Percentiles rank a stretch among this genome's conserved stretches.
These are phyloP conservation scores for Chytriomyces sp. DNA, from an alignment of 192 early-diverging fungal species.

Conservation along the genomic window DNA sequence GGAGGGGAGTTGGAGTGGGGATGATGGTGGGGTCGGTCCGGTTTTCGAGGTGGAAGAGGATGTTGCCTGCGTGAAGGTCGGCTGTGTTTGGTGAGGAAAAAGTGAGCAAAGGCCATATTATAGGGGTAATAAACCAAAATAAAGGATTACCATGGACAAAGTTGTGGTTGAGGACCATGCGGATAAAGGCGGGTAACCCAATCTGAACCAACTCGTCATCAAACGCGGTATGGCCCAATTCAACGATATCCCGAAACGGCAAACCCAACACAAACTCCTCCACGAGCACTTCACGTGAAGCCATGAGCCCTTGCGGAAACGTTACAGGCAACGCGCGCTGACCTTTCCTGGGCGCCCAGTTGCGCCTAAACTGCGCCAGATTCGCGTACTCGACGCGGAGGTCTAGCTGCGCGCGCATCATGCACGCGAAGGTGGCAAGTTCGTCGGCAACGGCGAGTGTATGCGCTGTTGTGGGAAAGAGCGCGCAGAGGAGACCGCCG, in stretches of 20 bases:
- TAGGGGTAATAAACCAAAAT: too few species aligned
- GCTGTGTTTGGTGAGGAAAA: background rate
- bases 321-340: slow-evolving; percentile 16
- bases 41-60: slow-evolving; percentile 71
- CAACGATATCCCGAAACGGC: slow-evolving; percentile 71
- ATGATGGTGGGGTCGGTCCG: background rate
- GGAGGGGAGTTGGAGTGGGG: background rate
- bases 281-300: slow-evolving; percentile 64
- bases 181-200: slow-evolving; percentile 77
- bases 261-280: slow-evolving; percentile 81
- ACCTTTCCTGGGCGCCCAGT: slow-evolving; percentile 27
- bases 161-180: slow-evolving; percentile 92
- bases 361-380: slow-evolving; percentile 49
- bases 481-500: slow-evolving; percentile 58
- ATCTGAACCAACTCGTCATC: slow-evolving; percentile 75
- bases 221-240: slow-evolving; percentile 59
- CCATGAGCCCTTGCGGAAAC: slow-evolving; percentile 65
- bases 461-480: slow-evolving; percentile 79
- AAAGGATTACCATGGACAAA: slow-evolving; percentile 85
- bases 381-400: slow-evolving; percentile 80
- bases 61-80: slow-evolving; percentile 84
- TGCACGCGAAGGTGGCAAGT: slow-evolving; percentile 79
- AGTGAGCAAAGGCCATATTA: too few species aligned
- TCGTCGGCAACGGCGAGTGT: slow-evolving; percentile 87
- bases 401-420: slow-evolving; percentile 92